A percentile compares a stretch with the other conserved stretches of the same genome.
phyloP scores from a whole-genome alignment of 1,284 basidiomycete species.

The Irpex sp. region DNA sequence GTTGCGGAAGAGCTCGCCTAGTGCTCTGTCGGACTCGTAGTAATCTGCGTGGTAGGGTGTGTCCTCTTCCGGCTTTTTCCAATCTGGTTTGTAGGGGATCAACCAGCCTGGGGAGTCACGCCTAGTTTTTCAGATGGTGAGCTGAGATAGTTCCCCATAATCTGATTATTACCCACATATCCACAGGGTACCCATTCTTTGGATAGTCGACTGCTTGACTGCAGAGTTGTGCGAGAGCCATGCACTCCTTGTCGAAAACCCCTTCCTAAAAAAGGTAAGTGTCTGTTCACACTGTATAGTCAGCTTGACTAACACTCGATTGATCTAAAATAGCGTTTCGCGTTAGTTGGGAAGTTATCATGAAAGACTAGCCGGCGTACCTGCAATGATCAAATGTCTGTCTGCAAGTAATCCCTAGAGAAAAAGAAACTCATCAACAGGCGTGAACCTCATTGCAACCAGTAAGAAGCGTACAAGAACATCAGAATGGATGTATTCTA shows the following conservation, averaged over 20 bases:
- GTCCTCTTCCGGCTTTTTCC: slow-evolving; percentile 66
- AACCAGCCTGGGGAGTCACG: slow-evolving; percentile 40
- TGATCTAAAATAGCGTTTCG: slow-evolving; percentile 44
- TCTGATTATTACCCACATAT: slow-evolving; percentile 29
- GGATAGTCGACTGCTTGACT: slow-evolving; percentile 70
- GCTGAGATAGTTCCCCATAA: background rate
- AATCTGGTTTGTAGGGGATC: slow-evolving; percentile 71
- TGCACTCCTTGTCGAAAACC: slow-evolving; percentile 59
- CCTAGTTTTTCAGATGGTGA: slow-evolving; percentile 14
- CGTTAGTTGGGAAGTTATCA: background rate
- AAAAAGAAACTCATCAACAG: background rate
- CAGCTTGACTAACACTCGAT: slow-evolving; percentile 43
- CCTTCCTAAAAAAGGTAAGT: slow-evolving; percentile 44
- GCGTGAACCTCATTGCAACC: background rate
- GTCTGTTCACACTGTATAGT: background rate
- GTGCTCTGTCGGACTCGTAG: slow-evolving; percentile 63
- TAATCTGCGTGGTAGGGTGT: slow-evolving; percentile 57
- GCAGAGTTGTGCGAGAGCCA: slow-evolving; percentile 63
- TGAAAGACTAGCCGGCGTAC: slow-evolving; percentile 31
- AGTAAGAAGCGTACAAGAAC: slow-evolving; percentile 46
- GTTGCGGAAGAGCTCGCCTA: slow-evolving; percentile 64
- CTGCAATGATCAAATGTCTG: slow-evolving; percentile 71
- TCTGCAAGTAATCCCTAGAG: slow-evolving; percentile 62
- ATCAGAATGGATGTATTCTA: slow-evolving; percentile 82
- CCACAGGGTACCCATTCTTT: slow-evolving; percentile 66